phyloP scores from a whole-genome alignment of 2,329 filamentous ascomycete genomes.

The Coniochaeta prunicola region DNA sequence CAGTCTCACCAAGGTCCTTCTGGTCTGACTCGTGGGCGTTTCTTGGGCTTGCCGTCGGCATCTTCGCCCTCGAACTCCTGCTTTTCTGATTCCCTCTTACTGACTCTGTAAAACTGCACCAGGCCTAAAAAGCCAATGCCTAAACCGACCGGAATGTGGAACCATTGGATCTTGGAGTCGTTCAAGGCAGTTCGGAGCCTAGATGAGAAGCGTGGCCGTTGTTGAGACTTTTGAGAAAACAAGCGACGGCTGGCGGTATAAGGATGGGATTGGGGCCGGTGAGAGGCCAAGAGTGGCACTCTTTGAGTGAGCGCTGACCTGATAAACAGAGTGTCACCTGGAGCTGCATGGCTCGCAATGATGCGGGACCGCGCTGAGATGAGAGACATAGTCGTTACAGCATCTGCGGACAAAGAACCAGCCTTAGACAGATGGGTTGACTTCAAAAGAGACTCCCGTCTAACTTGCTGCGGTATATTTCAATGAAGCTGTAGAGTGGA shows the following conservation, averaged over 20 bases:
- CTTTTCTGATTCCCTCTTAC: conserved; percentile 44
- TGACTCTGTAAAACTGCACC: conserved; percentile 76
- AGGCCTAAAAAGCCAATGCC: conserved; percentile 79
- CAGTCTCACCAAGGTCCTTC: conserved; percentile 68
- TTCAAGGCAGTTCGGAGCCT: conserved; percentile 42
- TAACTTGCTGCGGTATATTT: neutral
- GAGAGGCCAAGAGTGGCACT: conserved; percentile 8
- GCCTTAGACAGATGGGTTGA: neutral
- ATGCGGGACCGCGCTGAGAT: neutral
- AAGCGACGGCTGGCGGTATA: conserved; percentile 15
- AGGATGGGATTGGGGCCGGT: conserved; percentile 11
- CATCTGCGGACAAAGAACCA: neutral
- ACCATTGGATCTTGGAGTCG: conserved; percentile 67
- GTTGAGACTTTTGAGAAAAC: conserved; percentile 35
- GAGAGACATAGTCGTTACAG: neutral
- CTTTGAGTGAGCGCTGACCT: neutral
- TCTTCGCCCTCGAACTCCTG: conserved; percentile 36
- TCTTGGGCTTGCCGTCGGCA: conserved; percentile 38
- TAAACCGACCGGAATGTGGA: conserved; percentile 79
- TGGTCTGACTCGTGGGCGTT: conserved; percentile 59
- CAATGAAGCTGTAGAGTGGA: neutral
- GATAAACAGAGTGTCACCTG: neutral
- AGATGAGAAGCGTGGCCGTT: conserved; percentile 42
- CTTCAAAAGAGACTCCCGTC: neutral
- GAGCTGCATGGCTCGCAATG: neutral